Evolutionary conservation across 768 basidiomycete species (phyloP).

Genomic region (Cyclocybe cylindracea): DNA sequence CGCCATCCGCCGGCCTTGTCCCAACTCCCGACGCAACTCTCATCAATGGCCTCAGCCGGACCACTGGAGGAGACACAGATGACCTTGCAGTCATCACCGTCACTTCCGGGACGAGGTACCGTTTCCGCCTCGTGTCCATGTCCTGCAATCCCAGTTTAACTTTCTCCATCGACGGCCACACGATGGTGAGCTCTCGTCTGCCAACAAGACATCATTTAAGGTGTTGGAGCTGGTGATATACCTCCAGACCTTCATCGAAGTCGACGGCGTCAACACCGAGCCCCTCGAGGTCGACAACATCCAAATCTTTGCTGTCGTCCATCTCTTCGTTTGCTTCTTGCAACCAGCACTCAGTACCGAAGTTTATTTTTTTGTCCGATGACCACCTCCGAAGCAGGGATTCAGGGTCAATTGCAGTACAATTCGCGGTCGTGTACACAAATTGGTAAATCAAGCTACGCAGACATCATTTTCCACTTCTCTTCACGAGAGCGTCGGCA

Average conservation of each 20-base stretch:
- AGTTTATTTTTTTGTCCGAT: no score
- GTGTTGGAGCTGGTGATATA: not conserved
- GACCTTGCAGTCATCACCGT: conserved; percentile 40
- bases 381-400: no score
- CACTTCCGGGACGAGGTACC: conserved; percentile 35
- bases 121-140: conserved; percentile 46
- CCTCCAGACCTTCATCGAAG: conserved; percentile 50
- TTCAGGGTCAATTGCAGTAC: no score
- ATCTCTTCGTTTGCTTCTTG: no score
- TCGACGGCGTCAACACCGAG: conserved; percentile 42
- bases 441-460: no score
- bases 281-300: conserved; percentile 44
- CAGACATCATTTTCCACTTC: no score
- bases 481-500: conserved; percentile 38
- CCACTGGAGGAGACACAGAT: conserved; percentile 30
- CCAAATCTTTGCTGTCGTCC: conserved; percentile 43
- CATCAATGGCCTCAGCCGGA: conserved; percentile 53
- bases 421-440: no score
- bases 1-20: conserved; percentile 21
- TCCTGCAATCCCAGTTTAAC: conserved; percentile 44
- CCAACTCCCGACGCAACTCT: conserved; percentile 36
- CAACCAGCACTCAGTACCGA: no score
- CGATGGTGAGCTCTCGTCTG: conserved; percentile 20
- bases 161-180: conserved; percentile 48
- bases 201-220: no score